These are phyloP conservation scores for Geranium rotundifolium DNA, from an alignment of 345 rosid species.

Conservation along the genomic window DNA sequence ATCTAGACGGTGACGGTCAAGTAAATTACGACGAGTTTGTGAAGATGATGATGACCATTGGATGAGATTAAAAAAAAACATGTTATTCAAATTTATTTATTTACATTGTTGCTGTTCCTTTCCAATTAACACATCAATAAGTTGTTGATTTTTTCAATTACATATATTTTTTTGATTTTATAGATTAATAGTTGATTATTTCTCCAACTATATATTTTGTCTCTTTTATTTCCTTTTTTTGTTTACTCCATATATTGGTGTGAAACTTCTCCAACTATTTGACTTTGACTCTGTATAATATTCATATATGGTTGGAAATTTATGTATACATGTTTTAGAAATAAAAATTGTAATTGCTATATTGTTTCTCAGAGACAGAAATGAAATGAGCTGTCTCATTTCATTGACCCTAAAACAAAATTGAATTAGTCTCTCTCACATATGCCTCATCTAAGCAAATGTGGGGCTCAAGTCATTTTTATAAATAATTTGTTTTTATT, in stretches of 20 bases:
- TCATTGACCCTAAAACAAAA: no score
- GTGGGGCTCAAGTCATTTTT: no score
- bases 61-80: constrained; percentile 3
- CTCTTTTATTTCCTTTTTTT: not conserved
- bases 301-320: no score
- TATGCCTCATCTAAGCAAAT: not conserved
- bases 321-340: not conserved
- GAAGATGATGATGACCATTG: constrained; percentile 14
- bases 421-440: not conserved
- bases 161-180: not conserved
- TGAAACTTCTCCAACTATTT: constrained; percentile 1
- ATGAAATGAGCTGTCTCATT: no score
- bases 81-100: not conserved
- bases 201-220: not conserved
- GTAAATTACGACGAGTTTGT: constrained; percentile 18
- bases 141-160: not conserved
- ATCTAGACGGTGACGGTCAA: constrained; percentile 21
- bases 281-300: not conserved
- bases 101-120: not conserved
- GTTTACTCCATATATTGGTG: not conserved
- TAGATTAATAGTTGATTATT: not conserved
- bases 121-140: not conserved
- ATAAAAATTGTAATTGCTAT: no score
- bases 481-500: not conserved
- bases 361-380: no score